A percentile compares a stretch with the other conserved stretches of the same genome.
Conservation (phyloP, 306 rosid species). For the Trifolium repens region DNA sequence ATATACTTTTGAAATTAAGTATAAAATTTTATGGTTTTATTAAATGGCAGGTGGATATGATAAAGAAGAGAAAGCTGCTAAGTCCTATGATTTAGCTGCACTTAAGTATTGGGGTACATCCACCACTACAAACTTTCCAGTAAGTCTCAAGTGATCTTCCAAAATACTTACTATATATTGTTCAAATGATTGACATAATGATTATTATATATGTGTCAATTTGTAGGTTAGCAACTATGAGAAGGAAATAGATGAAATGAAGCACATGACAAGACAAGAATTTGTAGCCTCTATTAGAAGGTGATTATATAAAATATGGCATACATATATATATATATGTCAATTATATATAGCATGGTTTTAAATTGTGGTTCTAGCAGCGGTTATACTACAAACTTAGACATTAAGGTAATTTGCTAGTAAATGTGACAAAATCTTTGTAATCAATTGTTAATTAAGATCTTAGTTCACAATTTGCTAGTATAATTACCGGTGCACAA, state of each 20-base stretch:
- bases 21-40: background rate
- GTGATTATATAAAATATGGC: constrained; percentile 39
- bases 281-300: constrained; percentile 97
- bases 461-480: no score
- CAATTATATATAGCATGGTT: background rate
- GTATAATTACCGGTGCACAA: no score
- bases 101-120: constrained; percentile 98
- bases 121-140: constrained; percentile 96
- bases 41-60: constrained; percentile 84
- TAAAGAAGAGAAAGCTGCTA: constrained; percentile 99
- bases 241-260: constrained; percentile 96
- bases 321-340: background rate
- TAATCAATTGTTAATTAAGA: no score
- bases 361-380: background rate
- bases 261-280: constrained; percentile 98
- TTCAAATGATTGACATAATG: background rate
- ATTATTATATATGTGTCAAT: constrained; percentile 15
- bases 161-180: background rate
- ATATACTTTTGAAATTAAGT: background rate
- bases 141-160: constrained; percentile 22
- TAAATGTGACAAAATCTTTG: no score
- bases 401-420: background rate
- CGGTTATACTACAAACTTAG: background rate
- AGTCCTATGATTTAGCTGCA: constrained; percentile 98
- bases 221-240: constrained; percentile 86